Base-by-base conservation (phyloP, 106 monocot genomes). In the Chionographis japonica region DNA sequence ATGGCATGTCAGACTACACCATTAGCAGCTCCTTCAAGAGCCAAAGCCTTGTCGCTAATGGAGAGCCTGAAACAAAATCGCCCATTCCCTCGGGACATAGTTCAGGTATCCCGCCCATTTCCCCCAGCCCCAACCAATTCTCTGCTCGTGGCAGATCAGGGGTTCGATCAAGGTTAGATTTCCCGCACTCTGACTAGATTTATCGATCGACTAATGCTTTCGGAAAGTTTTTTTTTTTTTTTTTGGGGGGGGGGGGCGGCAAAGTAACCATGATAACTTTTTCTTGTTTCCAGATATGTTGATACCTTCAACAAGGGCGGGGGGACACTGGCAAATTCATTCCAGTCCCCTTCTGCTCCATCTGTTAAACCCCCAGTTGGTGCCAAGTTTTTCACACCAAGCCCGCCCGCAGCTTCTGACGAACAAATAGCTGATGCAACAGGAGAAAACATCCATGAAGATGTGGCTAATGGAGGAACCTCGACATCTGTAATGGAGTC, bases 261-360 rank as follows among this genome's bases (percentile, higher is more conserved):
- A 27, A 27, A 27, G 27, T 59, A 6, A 12, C 6, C 49, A 4
- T 36, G 20, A 36, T 63, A 7, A 50, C n/a, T 50, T 50, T 50
- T 66, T 2, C n/a, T 39, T 27, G 50, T 16, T 68, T 66, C 72
- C 63, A 89, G 98, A 68, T 99, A 99, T 61, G 98, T 99, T 8
- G 98, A 99, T 76, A 99, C 98, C 11, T 99, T 93, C 68, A 93
- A 99, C 73, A 90, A 93, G 69, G 81, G 80, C n/a, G 76, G 82
- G n/a, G 72, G 62, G 52, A 37, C 79, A n/a, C 15, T 65, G 17
- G 63, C 78, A 37, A 79, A n/a, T 56, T 74, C 84, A 3, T 90
- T 85, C 73, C 81, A 70, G 51, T 64, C 83, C 50, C 87, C 90
- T 56, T 59, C 93, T n/a, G 63, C 73, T 50, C 83, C 84, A 14